Evolutionary conservation across 1,139 yeast species (phyloP).

Genomic region (Pichia norvegensis): DNA sequence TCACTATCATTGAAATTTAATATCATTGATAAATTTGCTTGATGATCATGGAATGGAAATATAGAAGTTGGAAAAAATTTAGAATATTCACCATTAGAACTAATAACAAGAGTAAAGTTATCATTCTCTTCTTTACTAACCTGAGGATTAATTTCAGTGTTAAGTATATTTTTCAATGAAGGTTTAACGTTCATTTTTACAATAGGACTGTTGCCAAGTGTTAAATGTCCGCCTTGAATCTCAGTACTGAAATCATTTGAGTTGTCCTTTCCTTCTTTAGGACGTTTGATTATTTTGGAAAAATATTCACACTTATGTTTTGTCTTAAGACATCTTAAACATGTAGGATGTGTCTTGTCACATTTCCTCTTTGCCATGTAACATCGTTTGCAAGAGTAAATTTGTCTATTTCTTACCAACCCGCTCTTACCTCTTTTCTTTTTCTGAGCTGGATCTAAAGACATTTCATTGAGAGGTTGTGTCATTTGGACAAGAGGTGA

Average conservation of each 20-base stretch:
- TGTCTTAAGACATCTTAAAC: conserved; percentile 14
- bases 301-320: conserved; percentile 17
- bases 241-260: neutral
- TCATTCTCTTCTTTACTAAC: conserved; percentile 13
- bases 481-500: neutral
- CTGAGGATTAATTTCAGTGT: conserved; percentile 17
- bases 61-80: conserved; percentile 18
- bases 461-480: neutral
- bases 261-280: neutral
- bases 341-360: conserved; percentile 14
- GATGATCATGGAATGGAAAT: conserved; percentile 18
- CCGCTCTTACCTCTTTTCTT: conserved; percentile 3
- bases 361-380: conserved; percentile 19
- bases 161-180: conserved; percentile 4
- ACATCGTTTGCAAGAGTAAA: conserved; percentile 18
- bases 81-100: conserved; percentile 19
- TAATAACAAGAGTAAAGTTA: conserved; percentile 18
- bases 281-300: conserved; percentile 8
- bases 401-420: conserved; percentile 16
- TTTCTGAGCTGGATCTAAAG: neutral
- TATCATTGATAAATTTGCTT: conserved; percentile 16
- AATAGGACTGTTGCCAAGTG: neutral
- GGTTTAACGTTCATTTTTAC: neutral
- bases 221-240: neutral
- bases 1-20: conserved; percentile 9